Base-by-base conservation (phyloP, 176 grass and related monocot species). In the Oryza brachyantha region DNA sequence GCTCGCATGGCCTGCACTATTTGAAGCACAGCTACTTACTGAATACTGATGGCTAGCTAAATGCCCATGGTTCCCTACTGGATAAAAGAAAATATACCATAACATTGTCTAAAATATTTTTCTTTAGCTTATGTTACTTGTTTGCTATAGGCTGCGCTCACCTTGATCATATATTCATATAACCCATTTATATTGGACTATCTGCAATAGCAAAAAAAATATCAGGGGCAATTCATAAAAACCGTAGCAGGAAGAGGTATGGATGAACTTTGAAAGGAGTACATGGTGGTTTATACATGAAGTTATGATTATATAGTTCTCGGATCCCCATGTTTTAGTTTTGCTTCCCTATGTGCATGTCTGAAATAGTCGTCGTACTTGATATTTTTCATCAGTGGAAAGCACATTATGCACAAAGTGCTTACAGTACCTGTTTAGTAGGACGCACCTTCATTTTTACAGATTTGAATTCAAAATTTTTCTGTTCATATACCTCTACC, bases 371-470 rank as follows among this genome's bases (percentile, higher is more conserved):
- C n/a, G 37, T 36, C 14, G 6, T 38, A 46, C 10, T 4, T 48
- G 45, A 9, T 36, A 66, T 32, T 42, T 57, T 45, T 75, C 19
- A 68, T 75, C 10, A 24, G 52, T 13, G 19, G 10, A 62, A 42
- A 19, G 1, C 22, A 29, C n/a, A 13, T 79, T 75, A 75, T 68
- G 66, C 3, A 7, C 67, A 81, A 72, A n/a, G 43, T 29, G 26
- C 48, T 64, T 81, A 81, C 31, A 14, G 29, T 38, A 46, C 16
- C 34, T 59, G 26, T 60, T 80, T 60, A 80, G 16, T 26, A 28
- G 22, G 66, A 85, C 60, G 40, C 26, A 29, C 62, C 29, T 65
- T 42, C 42, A 43, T 64, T 25, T 84, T 84, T 36, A 57, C 54
- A 27, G 48, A 64, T 14, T 50, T 29, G 28, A 76, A 26, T 35